Evolutionary conservation across 371 early-diverging fungal species (phyloP).

Genomic region (Chytridium lagenaria): DNA sequence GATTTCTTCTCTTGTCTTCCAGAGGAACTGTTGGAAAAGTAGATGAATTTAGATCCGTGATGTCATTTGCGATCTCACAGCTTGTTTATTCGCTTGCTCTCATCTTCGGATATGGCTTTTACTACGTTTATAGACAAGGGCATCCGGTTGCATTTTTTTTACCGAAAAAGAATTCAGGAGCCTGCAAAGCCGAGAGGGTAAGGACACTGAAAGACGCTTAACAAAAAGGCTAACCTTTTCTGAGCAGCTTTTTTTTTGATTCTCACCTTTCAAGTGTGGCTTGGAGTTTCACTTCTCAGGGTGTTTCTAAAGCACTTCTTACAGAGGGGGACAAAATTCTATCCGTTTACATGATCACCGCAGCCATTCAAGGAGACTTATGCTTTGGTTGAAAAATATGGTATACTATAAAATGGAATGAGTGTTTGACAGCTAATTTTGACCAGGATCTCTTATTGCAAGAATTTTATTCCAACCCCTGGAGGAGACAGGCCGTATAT

Average conservation of each 20-base stretch:
- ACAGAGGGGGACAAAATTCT: constrained; percentile 96
- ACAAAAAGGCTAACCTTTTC: not conserved
- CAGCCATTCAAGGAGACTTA: constrained; percentile 79
- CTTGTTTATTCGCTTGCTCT: constrained; percentile 26
- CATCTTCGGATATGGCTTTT: constrained; percentile 14
- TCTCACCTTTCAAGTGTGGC: constrained; percentile 65
- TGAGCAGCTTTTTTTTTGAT: constrained; percentile 64
- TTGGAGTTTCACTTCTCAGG: constrained; percentile 81
- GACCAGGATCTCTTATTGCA: constrained; percentile 81
- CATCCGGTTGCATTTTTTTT: constrained; percentile 3
- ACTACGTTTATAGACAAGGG: not conserved
- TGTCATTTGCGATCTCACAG: constrained; percentile 37
- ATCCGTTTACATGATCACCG: constrained; percentile 66
- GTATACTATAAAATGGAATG: constrained; percentile 50
- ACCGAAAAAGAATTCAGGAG: constrained; percentile 9
- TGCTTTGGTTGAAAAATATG: constrained; percentile 88
- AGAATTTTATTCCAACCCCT: constrained; percentile 92
- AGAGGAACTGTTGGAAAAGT: not conserved
- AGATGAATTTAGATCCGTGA: constrained; percentile 17
- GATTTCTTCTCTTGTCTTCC: constrained; percentile 15
- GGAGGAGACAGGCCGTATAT: constrained; percentile 86
- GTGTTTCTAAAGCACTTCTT: constrained; percentile 86
- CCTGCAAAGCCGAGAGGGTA: constrained; percentile 10
- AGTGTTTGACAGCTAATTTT: too few relatives aligned
- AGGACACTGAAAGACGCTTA: not conserved